Percentiles rank a stretch among this genome's conserved stretches.
These are phyloP conservation scores for Linanthus parryae DNA, from an alignment of 148 eudicot species.

Conservation along the genomic window DNA sequence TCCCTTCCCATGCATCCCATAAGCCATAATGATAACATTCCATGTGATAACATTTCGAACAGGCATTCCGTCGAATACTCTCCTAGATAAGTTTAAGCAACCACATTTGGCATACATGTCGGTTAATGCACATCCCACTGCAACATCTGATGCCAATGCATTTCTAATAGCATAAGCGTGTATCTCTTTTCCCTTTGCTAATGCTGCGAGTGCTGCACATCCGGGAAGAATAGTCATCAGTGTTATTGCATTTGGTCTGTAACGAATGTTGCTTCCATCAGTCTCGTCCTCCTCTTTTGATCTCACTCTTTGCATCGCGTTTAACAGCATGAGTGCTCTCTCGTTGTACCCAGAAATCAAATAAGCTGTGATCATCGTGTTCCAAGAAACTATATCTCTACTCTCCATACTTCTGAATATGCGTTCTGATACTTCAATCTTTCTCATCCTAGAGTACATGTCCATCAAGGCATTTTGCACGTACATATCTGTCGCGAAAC, in stretches of 20 bases:
- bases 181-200: constrained; percentile 76
- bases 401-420: constrained; percentile 59
- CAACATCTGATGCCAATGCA: constrained; percentile 54
- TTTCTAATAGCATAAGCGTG: constrained; percentile 71
- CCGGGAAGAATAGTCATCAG: constrained; percentile 86
- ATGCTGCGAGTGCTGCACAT: constrained; percentile 72
- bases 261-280: constrained; percentile 12
- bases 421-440: constrained; percentile 36
- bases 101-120: constrained; percentile 95
- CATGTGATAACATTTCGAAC: constrained; percentile 73
- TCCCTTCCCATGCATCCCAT: constrained; percentile 90
- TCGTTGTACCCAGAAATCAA: constrained; percentile 62
- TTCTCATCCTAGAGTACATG: constrained; percentile 80
- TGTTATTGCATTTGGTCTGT: constrained; percentile 64
- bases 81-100: constrained; percentile 49
- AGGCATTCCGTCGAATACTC: constrained; percentile 61
- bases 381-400: constrained; percentile 78
- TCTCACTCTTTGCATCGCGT: constrained; percentile 44
- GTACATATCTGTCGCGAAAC: constrained; percentile 45
- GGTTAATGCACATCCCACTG: constrained; percentile 80
- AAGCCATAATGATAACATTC: constrained; percentile 87
- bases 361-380: constrained; percentile 79
- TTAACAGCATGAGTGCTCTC: constrained; percentile 57
- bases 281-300: constrained; percentile 14
- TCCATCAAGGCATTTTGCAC: constrained; percentile 85